Conservation (phyloP, 2,329 filamentous ascomycete species). For the Calonectria pteridis region DNA sequence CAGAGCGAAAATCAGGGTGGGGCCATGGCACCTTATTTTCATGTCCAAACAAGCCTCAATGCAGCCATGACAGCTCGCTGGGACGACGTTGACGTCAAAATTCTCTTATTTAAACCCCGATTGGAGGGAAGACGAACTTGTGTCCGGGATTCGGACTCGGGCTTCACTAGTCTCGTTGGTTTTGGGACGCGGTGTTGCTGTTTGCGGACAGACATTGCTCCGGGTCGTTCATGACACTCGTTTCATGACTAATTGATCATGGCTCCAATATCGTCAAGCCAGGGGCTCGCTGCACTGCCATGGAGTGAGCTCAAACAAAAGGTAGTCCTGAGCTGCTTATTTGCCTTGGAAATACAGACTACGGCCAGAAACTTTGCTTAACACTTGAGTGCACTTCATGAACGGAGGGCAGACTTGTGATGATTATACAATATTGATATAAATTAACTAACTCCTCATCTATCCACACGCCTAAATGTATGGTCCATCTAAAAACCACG, state of each 20-base stretch:
- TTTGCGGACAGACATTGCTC: background rate
- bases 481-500: conserved; percentile 1
- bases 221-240: background rate
- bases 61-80: background rate
- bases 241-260: background rate
- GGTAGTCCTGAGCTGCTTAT: too few species aligned
- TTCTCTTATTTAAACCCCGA: background rate
- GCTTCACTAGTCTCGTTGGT: background rate
- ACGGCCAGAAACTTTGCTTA: background rate
- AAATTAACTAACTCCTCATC: background rate
- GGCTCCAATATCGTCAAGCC: background rate
- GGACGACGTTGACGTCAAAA: background rate
- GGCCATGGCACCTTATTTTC: background rate
- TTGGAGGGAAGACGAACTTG: background rate
- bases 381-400: background rate
- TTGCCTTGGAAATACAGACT: background rate
- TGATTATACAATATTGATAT: background rate
- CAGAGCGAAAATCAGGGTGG: background rate
- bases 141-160: background rate
- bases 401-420: background rate
- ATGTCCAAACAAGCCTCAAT: background rate
- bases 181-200: background rate
- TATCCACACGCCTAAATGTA: background rate
- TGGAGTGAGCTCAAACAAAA: background rate
- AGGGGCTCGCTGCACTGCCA: background rate